Evolutionary conservation across 495 filamentous ascomycete genomes (phyloP), one percentile per base, ranked within the genome.

Genomic region (Trypethelium eluteriae): DNA sequence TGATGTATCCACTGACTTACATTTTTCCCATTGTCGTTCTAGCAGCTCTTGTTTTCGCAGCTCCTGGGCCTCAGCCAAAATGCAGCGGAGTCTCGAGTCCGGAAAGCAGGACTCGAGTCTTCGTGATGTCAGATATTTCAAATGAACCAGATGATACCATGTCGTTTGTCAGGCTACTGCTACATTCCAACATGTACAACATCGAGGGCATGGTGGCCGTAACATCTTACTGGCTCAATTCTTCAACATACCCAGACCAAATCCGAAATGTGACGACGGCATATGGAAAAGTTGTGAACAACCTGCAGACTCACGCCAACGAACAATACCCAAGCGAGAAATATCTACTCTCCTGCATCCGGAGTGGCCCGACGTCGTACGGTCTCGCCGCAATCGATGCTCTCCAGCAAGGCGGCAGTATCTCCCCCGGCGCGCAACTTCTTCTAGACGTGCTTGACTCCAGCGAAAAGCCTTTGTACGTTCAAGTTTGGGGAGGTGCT

Each of bases 401-500:
- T 18, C 44, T 63, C 38, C 6, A 63, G 68, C 65, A 69, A 68
- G 68, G 38, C 63, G 3, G 70, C 68, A 12, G 56, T 70, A 35
- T 72, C 62, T 68, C 65, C 50, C 61, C 65, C 2, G 68, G 79
- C 36, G 77, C 67, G n/a, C 68, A 78, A 63, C 71, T 79, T 2
- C 76, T 82, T n/a, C 69, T 78, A 36, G 64, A 76, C 34, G 66
- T 76, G 56, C 62, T 59, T 14, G 53, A 59, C 32, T 80, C 61
- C 53, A 75, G 70, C 38, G 67, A 73, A 2, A 67, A 75, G 46
- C 77, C 77, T 16, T 72, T 82, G 2, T 82, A 78, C 76, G 70
- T 82, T 32, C 77, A 79, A 4, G 70, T 73, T 66, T 82, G 81
- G 81, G 80, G 79, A 14, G 80, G 81, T 41, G 77, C 78, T 18